phyloP scores from a whole-genome alignment of 768 basidiomycete species.

The Infundibulicybe gibba region DNA sequence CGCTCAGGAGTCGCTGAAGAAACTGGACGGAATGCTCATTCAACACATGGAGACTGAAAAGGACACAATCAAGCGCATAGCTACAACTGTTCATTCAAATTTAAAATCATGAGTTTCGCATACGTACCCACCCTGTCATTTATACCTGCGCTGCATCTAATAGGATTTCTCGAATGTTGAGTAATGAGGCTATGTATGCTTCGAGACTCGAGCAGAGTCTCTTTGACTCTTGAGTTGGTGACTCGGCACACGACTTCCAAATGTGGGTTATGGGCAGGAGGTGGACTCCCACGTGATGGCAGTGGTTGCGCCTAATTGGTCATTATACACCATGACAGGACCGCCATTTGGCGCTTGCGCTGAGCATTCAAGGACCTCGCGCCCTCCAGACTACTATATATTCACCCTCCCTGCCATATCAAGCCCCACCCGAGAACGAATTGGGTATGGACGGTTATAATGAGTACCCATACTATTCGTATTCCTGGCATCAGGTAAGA shows the following conservation, averaged over 20 bases:
- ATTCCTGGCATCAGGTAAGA: conserved; percentile 86
- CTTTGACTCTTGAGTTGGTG: not conserved
- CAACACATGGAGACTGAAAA: conserved; percentile 84
- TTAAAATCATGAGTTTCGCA: conserved; percentile 14
- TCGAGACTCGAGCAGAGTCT: not conserved
- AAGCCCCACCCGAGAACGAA: no score
- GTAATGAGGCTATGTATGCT: no score
- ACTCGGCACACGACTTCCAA: no score
- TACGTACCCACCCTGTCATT: conserved; percentile 6
- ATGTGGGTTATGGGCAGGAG: no score
- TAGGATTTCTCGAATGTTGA: conserved; percentile 14
- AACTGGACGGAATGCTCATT: conserved; percentile 75
- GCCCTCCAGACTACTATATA: not conserved
- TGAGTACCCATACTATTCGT: conserved; percentile 39
- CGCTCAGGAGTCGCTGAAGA: conserved; percentile 56
- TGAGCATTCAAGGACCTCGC: no score
- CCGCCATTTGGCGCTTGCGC: no score
- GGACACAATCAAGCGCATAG: conserved; percentile 76
- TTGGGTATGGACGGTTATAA: conserved; percentile 24
- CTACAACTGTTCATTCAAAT: conserved; percentile 33
- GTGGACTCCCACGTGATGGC: no score
- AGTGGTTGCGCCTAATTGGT: no score
- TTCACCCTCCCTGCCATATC: no score
- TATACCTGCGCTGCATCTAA: conserved; percentile 19
- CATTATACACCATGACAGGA: no score